These are phyloP conservation scores for Malassezia yamatoensis DNA, from an alignment of 1,284 basidiomycete genomes.

Conservation along the genomic window DNA sequence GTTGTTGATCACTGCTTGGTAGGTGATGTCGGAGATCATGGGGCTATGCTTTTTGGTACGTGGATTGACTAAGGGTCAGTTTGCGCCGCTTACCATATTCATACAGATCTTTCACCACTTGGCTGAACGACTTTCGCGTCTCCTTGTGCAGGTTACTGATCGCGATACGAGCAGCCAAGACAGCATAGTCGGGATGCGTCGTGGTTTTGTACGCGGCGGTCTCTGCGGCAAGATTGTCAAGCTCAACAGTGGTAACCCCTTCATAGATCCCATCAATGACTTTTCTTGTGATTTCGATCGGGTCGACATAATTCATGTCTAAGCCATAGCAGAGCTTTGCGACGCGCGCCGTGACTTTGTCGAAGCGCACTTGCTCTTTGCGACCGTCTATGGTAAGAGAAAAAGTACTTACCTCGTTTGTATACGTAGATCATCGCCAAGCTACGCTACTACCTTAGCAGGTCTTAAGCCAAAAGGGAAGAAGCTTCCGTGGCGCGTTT, in stretches of 20 bases:
- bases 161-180: conserved; percentile 94
- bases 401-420: conserved; percentile 37
- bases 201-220: conserved; percentile 96
- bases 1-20: conserved; percentile 71
- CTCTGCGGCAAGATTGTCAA: conserved; percentile 70
- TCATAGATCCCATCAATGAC: conserved; percentile 86
- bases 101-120: conserved; percentile 82
- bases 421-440: conserved; percentile 41
- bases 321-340: conserved; percentile 95
- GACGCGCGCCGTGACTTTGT: conserved; percentile 59
- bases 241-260: conserved; percentile 91
- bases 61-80: conserved; percentile 66
- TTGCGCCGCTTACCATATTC: conserved; percentile 59
- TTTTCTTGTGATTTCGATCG: conserved; percentile 61
- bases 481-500: background rate
- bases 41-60: conserved; percentile 71
- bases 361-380: conserved; percentile 45
- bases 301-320: conserved; percentile 82
- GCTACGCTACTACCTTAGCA: too few relatives aligned
- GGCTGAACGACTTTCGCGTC: conserved; percentile 91
- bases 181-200: conserved; percentile 85
- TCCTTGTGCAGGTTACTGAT: conserved; percentile 99
- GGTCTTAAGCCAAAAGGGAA: background rate
- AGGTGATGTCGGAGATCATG: conserved; percentile 85
- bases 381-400: conserved; percentile 31